Evolutionary conservation across 768 basidiomycete genomes (phyloP), one percentile per base, ranked within the genome.

Genomic region (Tricholomella constricta): DNA sequence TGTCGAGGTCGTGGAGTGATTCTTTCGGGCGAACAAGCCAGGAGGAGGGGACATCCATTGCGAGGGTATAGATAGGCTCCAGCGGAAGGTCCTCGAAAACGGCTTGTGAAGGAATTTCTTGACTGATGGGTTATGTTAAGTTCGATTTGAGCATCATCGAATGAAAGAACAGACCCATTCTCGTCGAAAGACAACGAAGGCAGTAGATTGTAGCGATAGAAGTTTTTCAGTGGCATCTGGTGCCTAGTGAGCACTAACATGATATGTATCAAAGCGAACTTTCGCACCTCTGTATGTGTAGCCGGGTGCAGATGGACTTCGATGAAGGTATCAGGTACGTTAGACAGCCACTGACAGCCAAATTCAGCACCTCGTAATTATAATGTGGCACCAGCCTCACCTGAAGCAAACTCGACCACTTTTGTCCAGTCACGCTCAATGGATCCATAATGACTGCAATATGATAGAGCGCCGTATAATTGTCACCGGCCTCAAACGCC

Each of bases 1-100:
- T 99, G 72, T 99, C 96, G 23, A 98, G 82, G 66, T 99, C 96
- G 59, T 97, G 91, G 1, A 86, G 75, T 0, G 95, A 89, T 63
- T 92, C 85, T 11, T 85, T 83, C 1, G 96, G 97, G 10, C 92
- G 86, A 23, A 94, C 94, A 6, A 98, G 84, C 97, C 97, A 99
- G 0, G 96, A 84, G 2, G 85, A 76, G 5, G 91, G 92, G 2
- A 93, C 86, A 46, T 98, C 96, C 82, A 97, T 88, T 4, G 85
- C 84, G n/a, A 98, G 78, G 0, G 96, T 98, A 62, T 94, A 93
- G 51, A 99, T 92, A 0, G 94, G 91, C 10, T 94, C 89, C 2
- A 80, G 68, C 0, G 96, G 94, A 8, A 99, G 76, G 47, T 78
- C 79, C 8, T 77, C 75, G 69, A 99, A 98, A 3, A 74, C 67